Conservation (phyloP, 129 eudicot species). For the Gnaphalium uliginosum region DNA sequence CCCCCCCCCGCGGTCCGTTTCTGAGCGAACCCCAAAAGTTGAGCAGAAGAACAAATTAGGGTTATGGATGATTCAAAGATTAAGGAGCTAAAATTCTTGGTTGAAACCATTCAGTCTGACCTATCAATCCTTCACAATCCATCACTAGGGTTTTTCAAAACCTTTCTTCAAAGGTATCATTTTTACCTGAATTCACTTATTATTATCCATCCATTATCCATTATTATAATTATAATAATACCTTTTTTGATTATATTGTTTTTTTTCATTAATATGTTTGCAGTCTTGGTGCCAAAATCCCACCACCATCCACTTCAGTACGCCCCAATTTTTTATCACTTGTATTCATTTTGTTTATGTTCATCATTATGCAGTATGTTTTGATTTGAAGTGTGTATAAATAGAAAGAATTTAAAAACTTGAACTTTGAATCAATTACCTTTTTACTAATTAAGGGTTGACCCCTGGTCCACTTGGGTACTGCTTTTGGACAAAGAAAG, state of each 20-base stretch:
- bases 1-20: too few relatives aligned
- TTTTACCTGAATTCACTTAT: not conserved
- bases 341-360: not conserved
- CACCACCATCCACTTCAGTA: constrained; percentile 42
- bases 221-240: not conserved
- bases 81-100: constrained; percentile 52
- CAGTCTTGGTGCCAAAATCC: constrained; percentile 67
- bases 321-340: constrained; percentile 5
- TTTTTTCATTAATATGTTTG: constrained; percentile 21
- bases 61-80: constrained; percentile 55
- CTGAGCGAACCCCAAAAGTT: not conserved
- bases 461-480: not conserved
- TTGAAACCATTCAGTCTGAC: constrained; percentile 53
- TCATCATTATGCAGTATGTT: not conserved
- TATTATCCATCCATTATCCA: not conserved
- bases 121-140: constrained; percentile 65
- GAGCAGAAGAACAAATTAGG: constrained; percentile 17
- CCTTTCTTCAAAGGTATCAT: constrained; percentile 60
- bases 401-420: too few relatives aligned
- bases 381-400: too few relatives aligned
- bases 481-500: not conserved
- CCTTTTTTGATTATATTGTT: not conserved
- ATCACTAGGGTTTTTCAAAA: constrained; percentile 70
- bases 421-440: not conserved
- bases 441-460: not conserved